A percentile compares a stretch with the other conserved stretches of the same genome.
Conservation (phyloP, 1,284 basidiomycete species). For the Microbotryomycetes sp. region DNA sequence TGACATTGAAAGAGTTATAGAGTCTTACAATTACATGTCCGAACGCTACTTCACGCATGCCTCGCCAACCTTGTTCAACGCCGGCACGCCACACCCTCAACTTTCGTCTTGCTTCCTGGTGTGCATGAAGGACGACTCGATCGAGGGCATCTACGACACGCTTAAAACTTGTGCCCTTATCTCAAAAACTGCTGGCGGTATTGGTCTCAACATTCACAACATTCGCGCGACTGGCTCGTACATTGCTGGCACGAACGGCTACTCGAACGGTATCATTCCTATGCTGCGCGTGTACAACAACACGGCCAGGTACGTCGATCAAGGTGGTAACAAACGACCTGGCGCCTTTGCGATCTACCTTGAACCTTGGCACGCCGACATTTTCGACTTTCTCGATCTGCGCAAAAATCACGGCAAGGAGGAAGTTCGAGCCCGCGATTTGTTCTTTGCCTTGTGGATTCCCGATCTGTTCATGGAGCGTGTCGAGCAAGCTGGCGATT, state of each 20-base stretch:
- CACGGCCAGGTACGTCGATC: constrained; percentile 97
- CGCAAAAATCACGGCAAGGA: constrained; percentile 99
- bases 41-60: constrained; percentile 97
- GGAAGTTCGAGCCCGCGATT: constrained; percentile 90
- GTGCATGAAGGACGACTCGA: constrained; percentile 97
- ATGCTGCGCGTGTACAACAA: constrained; percentile 99
- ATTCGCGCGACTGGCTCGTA: constrained; percentile 87
- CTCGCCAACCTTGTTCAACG: constrained; percentile 97
- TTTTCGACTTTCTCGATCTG: constrained; percentile 97
- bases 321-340: constrained; percentile 98
- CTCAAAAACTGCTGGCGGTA: constrained; percentile 97
- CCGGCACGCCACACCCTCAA: constrained; percentile 91
- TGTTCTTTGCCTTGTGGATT: constrained; percentile 99
- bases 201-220: constrained; percentile 92
- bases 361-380: constrained; percentile 64
- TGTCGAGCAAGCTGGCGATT: constrained; percentile 77
- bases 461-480: constrained; percentile 98
- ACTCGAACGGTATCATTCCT: constrained; percentile 97
- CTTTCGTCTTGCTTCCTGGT: constrained; percentile 97
- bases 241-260: constrained; percentile 50
- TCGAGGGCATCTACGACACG: constrained; percentile 98
- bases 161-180: constrained; percentile 99
- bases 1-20: constrained; percentile 81
- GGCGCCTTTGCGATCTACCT: constrained; percentile 74
- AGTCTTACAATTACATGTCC: constrained; percentile 75